A percentile compares a stretch with the other conserved stretches of the same genome.
Conservation (phyloP, 495 filamentous ascomycete species). For the Apodospora peruviana region DNA sequence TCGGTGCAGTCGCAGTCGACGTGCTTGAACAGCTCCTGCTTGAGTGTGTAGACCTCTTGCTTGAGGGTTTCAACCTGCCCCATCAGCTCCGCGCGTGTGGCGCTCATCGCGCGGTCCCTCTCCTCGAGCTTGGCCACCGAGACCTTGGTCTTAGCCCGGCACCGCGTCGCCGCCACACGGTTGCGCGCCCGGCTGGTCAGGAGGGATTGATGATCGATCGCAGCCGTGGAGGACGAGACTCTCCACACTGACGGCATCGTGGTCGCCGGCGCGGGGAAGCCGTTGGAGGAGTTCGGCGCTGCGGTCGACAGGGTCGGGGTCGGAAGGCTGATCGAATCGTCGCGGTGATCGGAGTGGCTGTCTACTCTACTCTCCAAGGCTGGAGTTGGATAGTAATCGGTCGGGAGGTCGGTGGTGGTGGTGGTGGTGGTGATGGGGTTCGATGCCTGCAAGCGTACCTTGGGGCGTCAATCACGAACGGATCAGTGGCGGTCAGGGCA, state of each 20-base stretch:
- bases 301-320: background rate
- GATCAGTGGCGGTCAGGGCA: no score
- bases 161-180: background rate
- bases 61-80: background rate
- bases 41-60: conserved; percentile 1
- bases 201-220: background rate
- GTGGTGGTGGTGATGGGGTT: no score
- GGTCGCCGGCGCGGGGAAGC: background rate
- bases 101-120: background rate
- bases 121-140: background rate
- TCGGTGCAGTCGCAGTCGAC: background rate
- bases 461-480: no score
- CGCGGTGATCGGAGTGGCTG: no score
- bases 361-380: no score
- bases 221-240: background rate
- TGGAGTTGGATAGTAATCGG: no score
- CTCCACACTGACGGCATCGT: background rate
- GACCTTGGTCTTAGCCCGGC: conserved; percentile 2
- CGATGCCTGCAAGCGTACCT: no score
- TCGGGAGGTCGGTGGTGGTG: no score
- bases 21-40: conserved; percentile 3
- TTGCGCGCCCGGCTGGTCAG: background rate
- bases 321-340: no score
- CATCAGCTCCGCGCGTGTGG: background rate
- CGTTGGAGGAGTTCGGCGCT: no score